Evolutionary conservation across 106 monocot genomes (phyloP).

Genomic region (Phalaenopsis aphrodite): DNA sequence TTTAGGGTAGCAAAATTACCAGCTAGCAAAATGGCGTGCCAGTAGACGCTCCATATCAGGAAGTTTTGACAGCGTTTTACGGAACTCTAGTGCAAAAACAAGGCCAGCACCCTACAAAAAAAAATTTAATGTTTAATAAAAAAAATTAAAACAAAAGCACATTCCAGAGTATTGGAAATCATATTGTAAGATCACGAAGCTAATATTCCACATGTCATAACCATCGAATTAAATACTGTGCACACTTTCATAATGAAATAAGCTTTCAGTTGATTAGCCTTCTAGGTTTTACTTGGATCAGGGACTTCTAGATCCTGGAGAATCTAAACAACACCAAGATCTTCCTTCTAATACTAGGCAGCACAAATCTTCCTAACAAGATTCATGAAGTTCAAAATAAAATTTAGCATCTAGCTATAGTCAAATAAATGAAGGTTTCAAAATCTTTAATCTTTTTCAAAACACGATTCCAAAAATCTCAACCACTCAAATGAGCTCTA

Average conservation of each 20-base stretch:
- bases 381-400: too few relatives aligned
- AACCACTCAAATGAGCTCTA: too few relatives aligned
- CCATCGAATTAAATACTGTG: not conserved
- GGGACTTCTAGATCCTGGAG: not conserved
- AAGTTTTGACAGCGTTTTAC: slow-evolving; percentile 65
- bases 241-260: not conserved
- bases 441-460: too few relatives aligned
- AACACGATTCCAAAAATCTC: too few relatives aligned
- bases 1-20: slow-evolving; percentile 34
- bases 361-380: not conserved
- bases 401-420: too few relatives aligned
- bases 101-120: slow-evolving; percentile 31
- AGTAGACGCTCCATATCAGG: slow-evolving; percentile 95
- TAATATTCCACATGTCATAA: not conserved
- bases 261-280: not conserved
- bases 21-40: slow-evolving; percentile 69
- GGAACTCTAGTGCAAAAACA: slow-evolving; percentile 47
- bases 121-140: not conserved
- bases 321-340: not conserved
- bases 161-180: not conserved
- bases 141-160: not conserved
- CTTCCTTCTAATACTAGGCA: not conserved
- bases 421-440: too few relatives aligned
- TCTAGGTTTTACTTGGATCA: not conserved
- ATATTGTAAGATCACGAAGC: not conserved